Base-by-base conservation (phyloP, 306 rosid species). In the Sechiopsis laciniata region DNA sequence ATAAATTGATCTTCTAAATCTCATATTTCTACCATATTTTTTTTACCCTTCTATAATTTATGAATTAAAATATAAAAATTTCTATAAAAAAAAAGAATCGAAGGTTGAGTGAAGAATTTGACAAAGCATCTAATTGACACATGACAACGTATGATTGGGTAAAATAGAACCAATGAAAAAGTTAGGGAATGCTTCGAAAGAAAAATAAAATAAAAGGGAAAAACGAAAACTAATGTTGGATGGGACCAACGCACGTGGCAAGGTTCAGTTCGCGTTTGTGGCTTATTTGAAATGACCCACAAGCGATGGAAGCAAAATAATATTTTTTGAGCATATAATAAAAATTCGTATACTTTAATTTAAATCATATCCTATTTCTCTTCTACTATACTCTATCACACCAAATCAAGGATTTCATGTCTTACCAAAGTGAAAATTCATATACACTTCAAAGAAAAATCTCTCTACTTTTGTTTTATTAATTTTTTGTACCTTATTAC, bases 341-440 rank as follows among this genome's bases (percentile, higher is more conserved):
- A 40, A 40, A 40, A 40, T 40, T 40, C 37, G 46, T 40, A 6
- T 40, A 40, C 46, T 6, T 9, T 40, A 40, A 40, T 40, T 40
- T 40, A 40, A 40, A 6, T 40, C 46, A 40, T 40, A 40, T 40
- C 46, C 6, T 40, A 40, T 40, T 40, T 40, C 46, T 65, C 71
- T 65, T 65, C 26, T 37, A 65, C 71, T 65, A 53, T 5, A 65
- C 71, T 65, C 71, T 40, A 40, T 65, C 71, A 40, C 71, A 65
- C 40, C 71, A 64, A 37, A 16, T 16, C 0, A 16, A 35, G 3
- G 16, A 21, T 64, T 32, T 63, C 50, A 15, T 63, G 15, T 63
- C 70, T 0, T 16, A 1, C 14, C 24, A 15, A 63, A 16, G 24
- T 63, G n/a, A n/a, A n/a, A n/a, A n/a, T n/a, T n/a, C 52, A 64